A percentile compares a stretch with the other conserved stretches of the same genome.
These are phyloP conservation scores for Casuarina equisetifolia DNA, from an alignment of 306 rosid genomes.

Conservation along the genomic window DNA sequence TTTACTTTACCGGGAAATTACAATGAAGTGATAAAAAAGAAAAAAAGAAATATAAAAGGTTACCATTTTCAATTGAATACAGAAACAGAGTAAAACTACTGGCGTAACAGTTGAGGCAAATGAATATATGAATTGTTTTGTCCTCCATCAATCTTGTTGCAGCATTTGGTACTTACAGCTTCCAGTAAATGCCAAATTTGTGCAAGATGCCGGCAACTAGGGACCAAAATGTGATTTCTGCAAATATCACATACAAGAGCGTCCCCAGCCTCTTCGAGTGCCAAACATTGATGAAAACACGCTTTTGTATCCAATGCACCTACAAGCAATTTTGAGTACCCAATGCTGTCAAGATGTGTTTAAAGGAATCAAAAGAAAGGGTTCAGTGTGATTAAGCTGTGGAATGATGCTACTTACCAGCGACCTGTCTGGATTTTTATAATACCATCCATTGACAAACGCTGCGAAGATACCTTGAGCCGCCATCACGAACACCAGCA, in stretches of 20 bases:
- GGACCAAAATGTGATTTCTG: conserved; percentile 74
- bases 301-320: conserved; percentile 72
- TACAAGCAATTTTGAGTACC: conserved; percentile 17
- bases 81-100: no score
- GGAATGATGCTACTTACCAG: conserved; percentile 43
- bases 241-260: conserved; percentile 76
- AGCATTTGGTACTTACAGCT: conserved; percentile 37
- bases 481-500: conserved; percentile 88
- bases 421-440: conserved; percentile 41
- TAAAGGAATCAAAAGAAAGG: background rate
- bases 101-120: no score
- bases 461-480: conserved; percentile 89
- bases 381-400: background rate
- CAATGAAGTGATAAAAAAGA: no score
- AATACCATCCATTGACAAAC: conserved; percentile 86
- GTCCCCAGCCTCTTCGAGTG: conserved; percentile 73
- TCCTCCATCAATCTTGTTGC: background rate
- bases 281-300: conserved; percentile 68
- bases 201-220: conserved; percentile 81
- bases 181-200: conserved; percentile 75
- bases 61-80: no score
- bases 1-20: no score
- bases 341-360: conserved; percentile 4
- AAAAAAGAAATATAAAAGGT: no score
- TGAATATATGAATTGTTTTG: no score